Percentiles rank a stretch among this genome's conserved stretches.
phyloP scores from a whole-genome alignment of 2,329 filamentous ascomycete genomes.

The Pyrenochaeta sp. region DNA sequence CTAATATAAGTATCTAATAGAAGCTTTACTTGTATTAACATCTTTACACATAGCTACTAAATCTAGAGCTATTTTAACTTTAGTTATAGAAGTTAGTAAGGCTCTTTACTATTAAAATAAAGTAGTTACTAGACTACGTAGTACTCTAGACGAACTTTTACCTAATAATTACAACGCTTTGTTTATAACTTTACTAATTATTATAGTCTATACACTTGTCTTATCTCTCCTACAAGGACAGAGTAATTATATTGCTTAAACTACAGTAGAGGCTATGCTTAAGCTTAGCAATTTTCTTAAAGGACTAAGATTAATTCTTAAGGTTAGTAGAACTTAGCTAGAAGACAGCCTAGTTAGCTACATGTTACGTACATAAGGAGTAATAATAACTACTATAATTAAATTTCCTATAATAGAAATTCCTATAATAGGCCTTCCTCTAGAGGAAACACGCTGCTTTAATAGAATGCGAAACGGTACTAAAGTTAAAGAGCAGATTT shows the following conservation, averaged over 20 bases:
- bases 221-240: constrained; percentile 13
- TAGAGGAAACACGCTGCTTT: background rate
- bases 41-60: constrained; percentile 15
- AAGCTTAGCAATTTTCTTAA: constrained; percentile 15
- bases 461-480: background rate
- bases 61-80: background rate
- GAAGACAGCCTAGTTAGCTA: constrained; percentile 11
- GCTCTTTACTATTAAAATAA: constrained; percentile 6
- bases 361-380: constrained; percentile 10
- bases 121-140: constrained; percentile 8
- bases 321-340: constrained; percentile 11
- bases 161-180: constrained; percentile 13
- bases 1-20: constrained; percentile 21
- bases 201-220: constrained; percentile 19
- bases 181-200: constrained; percentile 12
- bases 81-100: background rate
- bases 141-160: constrained; percentile 7
- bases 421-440: background rate
- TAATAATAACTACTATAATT: background rate
- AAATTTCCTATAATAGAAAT: background rate
- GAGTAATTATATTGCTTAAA: constrained; percentile 3
- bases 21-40: constrained; percentile 17
- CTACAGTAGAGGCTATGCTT: constrained; percentile 11
- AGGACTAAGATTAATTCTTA: constrained; percentile 11
- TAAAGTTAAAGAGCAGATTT: background rate